phyloP scores from a whole-genome alignment of 805 yeast species.

The Nakazawaea wickerhamii region DNA sequence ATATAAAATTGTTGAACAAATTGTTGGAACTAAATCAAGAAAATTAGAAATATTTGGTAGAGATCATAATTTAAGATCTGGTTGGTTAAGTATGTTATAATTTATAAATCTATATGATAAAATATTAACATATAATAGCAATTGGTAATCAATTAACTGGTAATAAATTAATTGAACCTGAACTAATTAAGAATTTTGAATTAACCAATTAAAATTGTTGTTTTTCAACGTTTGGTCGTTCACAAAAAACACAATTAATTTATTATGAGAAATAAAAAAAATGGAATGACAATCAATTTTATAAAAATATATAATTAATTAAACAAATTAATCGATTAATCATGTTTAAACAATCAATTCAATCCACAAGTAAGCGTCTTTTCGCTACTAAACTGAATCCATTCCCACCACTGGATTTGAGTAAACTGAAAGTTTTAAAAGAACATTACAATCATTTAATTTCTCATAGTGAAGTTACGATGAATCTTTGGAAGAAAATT shows the following conservation, averaged over 20 bases:
- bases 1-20: constrained; percentile 77
- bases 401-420: constrained; percentile 44
- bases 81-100: constrained; percentile 71
- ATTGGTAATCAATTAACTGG: constrained; percentile 76
- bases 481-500: constrained; percentile 81
- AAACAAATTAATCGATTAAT: constrained; percentile 12
- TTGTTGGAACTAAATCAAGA: constrained; percentile 71
- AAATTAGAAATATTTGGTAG: constrained; percentile 89
- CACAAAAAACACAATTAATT: neutral
- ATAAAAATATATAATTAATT: neutral
- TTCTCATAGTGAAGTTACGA: constrained; percentile 61
- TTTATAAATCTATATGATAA: neutral
- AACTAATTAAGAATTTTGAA: constrained; percentile 36
- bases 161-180: constrained; percentile 50
- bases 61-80: constrained; percentile 78
- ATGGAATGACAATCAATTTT: neutral
- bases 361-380: constrained; percentile 28
- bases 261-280: neutral
- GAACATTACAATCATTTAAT: constrained; percentile 56
- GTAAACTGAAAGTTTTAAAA: constrained; percentile 68
- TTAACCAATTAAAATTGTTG: constrained; percentile 7
- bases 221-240: neutral
- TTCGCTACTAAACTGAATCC: constrained; percentile 34
- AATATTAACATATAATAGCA: constrained; percentile 25
- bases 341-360: constrained; percentile 41